These are phyloP conservation scores for Lojkania enalia DNA, from an alignment of 2,329 filamentous ascomycete species.

Conservation along the genomic window DNA sequence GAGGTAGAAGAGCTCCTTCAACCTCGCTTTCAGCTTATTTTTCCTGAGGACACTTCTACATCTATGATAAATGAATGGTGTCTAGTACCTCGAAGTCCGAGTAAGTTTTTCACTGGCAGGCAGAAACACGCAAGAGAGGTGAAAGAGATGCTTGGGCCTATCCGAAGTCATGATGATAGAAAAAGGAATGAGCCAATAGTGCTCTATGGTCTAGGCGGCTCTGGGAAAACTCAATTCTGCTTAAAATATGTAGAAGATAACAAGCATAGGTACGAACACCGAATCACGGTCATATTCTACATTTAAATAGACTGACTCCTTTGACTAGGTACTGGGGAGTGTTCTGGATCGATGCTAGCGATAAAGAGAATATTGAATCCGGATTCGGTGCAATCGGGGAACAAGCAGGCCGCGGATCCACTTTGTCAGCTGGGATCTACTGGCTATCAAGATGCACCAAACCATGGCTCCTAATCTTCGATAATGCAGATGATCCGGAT, in stretches of 20 bases:
- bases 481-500: constrained; percentile 24
- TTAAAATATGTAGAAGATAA: constrained; percentile 44
- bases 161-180: constrained; percentile 8
- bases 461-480: constrained; percentile 23
- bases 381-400: constrained; percentile 29
- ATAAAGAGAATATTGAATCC: constrained; percentile 24
- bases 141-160: constrained; percentile 16
- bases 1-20: too few relatives aligned
- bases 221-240: constrained; percentile 48
- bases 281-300: too few relatives aligned
- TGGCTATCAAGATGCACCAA: constrained; percentile 21
- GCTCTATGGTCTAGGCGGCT: constrained; percentile 44
- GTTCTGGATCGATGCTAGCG: constrained; percentile 44
- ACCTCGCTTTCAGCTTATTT: too few relatives aligned
- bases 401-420: constrained; percentile 29
- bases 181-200: constrained; percentile 35
- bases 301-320: constrained; percentile 23
- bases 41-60: too few relatives aligned
- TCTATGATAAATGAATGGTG: too few relatives aligned
- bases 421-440: constrained; percentile 25
- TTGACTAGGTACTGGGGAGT: constrained; percentile 38
- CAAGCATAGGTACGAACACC: too few relatives aligned
- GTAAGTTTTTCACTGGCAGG: constrained; percentile 30
- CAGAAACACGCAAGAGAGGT: constrained; percentile 16
- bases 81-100: too few relatives aligned